Evolutionary conservation across 345 rosid genomes (phyloP), one percentile per base, ranked within the genome.

Genomic region (Eucalyptus polybractea): DNA sequence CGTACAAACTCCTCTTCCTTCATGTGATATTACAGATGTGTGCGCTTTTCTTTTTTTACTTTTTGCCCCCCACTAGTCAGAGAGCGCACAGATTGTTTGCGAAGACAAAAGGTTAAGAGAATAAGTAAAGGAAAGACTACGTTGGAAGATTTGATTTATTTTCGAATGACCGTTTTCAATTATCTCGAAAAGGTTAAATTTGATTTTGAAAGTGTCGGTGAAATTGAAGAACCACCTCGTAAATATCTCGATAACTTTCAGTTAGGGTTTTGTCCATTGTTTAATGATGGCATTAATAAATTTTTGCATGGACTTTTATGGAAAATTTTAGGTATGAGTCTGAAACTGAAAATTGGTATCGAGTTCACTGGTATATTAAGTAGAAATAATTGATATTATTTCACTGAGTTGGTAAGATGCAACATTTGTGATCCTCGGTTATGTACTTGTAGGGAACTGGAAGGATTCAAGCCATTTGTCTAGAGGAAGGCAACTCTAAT

Each of bases 291-390:
- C 51, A 50, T 50, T 3, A 60, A 60, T 60, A 60, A 60, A 25
- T 49, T 45, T 45, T 58, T 60, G 67, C 67, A 60, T 25, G 67
- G 13, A 60, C 15, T 49, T 49, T 49, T 49, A 49, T 49, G 50
- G 1, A 49, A 49, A 13, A 13, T 49, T 49, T 49, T 60, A 2
- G 7, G 3, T 0, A 60, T 19, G 14, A 27, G 31, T 60, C 1
- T 25, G 67, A 11, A 11, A 60, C 67, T 60, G 31, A 60, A 60
- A 60, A 10, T 10, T 60, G 12, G 13, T 60, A 60, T 60, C 7
- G 2, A 25, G 7, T 5, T 25, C 11, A 56, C 1, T 60, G 49
- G 47, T 45, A 8, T 45, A 45, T 45, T 8, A 45, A 45, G 47
- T 45, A 45, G 47, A 45, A 45, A 45, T 45, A 45, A 45, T 45